phyloP scores from a whole-genome alignment of 2,329 filamentous ascomycete genomes.

The Aureobasidium subglaciale region DNA sequence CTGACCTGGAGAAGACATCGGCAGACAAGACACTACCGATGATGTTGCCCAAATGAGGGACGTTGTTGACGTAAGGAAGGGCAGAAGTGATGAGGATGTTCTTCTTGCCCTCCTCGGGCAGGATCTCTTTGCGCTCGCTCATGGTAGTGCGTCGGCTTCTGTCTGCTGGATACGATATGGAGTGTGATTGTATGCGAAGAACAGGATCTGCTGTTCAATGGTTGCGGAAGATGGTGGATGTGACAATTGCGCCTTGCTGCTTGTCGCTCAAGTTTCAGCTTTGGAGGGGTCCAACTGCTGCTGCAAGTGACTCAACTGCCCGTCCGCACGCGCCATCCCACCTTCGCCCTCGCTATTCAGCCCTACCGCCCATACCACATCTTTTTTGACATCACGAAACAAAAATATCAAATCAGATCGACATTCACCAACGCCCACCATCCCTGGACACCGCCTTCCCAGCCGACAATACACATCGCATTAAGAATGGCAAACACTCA shows the following conservation, averaged over 20 bases:
- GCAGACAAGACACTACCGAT: conserved; percentile 82
- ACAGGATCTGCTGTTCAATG: not conserved
- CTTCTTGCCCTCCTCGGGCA: conserved; percentile 53
- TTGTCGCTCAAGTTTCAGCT: not conserved
- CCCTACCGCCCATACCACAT: not conserved
- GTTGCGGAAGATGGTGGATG: not conserved
- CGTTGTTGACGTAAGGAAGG: conserved; percentile 74
- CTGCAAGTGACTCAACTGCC: conserved; percentile 8
- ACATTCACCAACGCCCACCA: not conserved
- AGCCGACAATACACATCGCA: not conserved
- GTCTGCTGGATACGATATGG: not conserved
- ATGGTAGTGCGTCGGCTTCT: conserved; percentile 12
- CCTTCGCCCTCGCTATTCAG: not conserved
- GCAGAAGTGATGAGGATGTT: conserved; percentile 90
- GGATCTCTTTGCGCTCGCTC: conserved; percentile 33
- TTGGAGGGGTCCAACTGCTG: conserved; percentile 3
- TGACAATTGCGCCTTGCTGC: not conserved
- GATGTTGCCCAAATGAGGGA: conserved; percentile 78
- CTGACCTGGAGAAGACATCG: conserved; percentile 57
- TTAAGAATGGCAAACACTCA: not conserved
- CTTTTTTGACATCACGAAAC: not conserved
- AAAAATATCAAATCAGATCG: not conserved
- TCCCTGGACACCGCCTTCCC: too few relatives aligned
- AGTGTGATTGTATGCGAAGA: not conserved
- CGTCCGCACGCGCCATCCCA: conserved; percentile 7